phyloP scores from a whole-genome alignment of 495 filamentous ascomycete species.

The Penicillium parvum region DNA sequence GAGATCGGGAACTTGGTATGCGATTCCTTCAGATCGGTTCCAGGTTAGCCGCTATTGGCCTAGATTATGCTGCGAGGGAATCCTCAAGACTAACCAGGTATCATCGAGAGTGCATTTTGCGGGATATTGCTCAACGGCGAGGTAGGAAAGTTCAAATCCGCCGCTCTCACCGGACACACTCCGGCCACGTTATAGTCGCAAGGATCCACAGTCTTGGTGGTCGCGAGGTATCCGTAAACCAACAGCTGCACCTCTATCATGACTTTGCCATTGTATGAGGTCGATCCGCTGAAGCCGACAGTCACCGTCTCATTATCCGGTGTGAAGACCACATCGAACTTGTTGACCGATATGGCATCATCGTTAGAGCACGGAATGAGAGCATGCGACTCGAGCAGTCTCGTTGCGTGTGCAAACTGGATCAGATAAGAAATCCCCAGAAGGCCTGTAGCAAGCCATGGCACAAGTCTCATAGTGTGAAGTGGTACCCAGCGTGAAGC shows the following conservation, averaged over 20 bases:
- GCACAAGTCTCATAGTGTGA: slow-evolving; percentile 12
- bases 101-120: slow-evolving; percentile 48
- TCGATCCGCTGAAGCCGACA: slow-evolving; percentile 68
- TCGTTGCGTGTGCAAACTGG: slow-evolving; percentile 36
- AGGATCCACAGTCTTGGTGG: slow-evolving; percentile 60
- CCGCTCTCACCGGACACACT: slow-evolving; percentile 72
- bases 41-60: background rate
- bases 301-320: slow-evolving; percentile 59
- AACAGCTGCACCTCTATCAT: slow-evolving; percentile 62
- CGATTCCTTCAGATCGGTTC: slow-evolving; percentile 48
- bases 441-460: slow-evolving; percentile 14
- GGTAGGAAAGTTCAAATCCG: slow-evolving; percentile 10
- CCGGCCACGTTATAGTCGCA: slow-evolving; percentile 60
- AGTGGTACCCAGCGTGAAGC: too few relatives aligned
- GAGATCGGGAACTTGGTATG: slow-evolving; percentile 85
- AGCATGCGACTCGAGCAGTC: slow-evolving; percentile 55
- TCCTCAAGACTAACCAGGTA: slow-evolving; percentile 55
- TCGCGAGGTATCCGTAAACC: slow-evolving; percentile 68
- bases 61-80: background rate
- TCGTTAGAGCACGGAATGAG: slow-evolving; percentile 64
- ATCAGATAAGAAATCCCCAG: slow-evolving; percentile 38
- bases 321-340: slow-evolving; percentile 67
- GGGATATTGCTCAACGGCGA: slow-evolving; percentile 59
- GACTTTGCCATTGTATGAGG: slow-evolving; percentile 70
- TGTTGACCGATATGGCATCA: slow-evolving; percentile 60